A percentile compares a stretch with the other conserved stretches of the same genome.
Conservation (phyloP, 148 eudicot genomes). For the Hydrangea macrophylla region DNA sequence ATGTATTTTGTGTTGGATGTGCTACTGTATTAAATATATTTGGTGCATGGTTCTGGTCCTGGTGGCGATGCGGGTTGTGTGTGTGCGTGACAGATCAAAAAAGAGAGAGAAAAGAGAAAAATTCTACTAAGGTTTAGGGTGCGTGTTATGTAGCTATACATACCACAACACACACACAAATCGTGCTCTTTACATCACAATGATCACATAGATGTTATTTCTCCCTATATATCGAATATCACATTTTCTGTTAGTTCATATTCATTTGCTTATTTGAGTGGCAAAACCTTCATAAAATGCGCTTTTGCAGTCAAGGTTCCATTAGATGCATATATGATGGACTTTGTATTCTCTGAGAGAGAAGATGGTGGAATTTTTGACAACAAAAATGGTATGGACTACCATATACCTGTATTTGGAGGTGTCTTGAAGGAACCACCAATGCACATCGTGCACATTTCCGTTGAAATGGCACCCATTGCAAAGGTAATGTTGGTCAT, state of each 20-base stretch:
- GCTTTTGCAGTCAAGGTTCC: slow-evolving; percentile 86
- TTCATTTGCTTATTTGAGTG: neutral
- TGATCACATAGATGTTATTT: slow-evolving; percentile 1
- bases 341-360: slow-evolving; percentile 88
- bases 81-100: too few relatives aligned
- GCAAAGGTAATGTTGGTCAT: slow-evolving; percentile 87
- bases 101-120: too few relatives aligned
- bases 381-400: slow-evolving; percentile 83
- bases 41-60: too few relatives aligned
- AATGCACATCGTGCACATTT: slow-evolving; percentile 91
- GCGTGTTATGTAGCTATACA: neutral
- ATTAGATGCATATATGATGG: slow-evolving; percentile 96
- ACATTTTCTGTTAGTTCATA: neutral
- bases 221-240: neutral
- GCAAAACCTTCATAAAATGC: neutral
- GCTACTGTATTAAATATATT: too few relatives aligned
- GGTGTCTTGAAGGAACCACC: slow-evolving; percentile 91
- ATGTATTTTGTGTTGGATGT: too few relatives aligned
- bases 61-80: too few relatives aligned
- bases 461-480: slow-evolving; percentile 99
- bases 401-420: slow-evolving; percentile 90
- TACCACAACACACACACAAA: neutral
- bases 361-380: slow-evolving; percentile 94
- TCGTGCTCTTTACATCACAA: neutral
- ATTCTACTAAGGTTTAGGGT: too few relatives aligned